These are phyloP conservation scores for Kodamaea fungicola DNA, from an alignment of 1,139 yeast genomes.

Conservation along the genomic window DNA sequence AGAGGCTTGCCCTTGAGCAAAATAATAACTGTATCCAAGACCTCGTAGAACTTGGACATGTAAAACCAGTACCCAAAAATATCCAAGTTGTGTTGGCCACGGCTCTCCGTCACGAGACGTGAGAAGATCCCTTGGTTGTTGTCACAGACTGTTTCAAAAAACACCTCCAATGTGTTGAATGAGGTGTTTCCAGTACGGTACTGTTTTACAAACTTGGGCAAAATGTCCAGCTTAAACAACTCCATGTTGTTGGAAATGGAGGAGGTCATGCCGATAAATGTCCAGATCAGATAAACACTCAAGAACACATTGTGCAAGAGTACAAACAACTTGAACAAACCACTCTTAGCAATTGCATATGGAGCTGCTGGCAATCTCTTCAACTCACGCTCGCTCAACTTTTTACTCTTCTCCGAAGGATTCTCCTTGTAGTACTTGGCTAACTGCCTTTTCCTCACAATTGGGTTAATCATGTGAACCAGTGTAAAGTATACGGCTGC, in stretches of 20 bases:
- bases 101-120: slow-evolving; percentile 16
- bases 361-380: slow-evolving; percentile 57
- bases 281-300: slow-evolving; percentile 69
- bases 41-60: slow-evolving; percentile 70
- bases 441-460: slow-evolving; percentile 35
- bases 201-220: slow-evolving; percentile 16
- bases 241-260: slow-evolving; percentile 43
- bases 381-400: slow-evolving; percentile 14
- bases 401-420: slow-evolving; percentile 15
- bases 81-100: slow-evolving; percentile 42
- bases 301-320: slow-evolving; percentile 60
- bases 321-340: slow-evolving; percentile 52
- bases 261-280: slow-evolving; percentile 62
- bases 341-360: slow-evolving; percentile 42
- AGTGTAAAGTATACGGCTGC: slow-evolving; percentile 58
- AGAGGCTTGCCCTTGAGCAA: slow-evolving; percentile 69
- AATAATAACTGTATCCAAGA: slow-evolving; percentile 65
- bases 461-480: slow-evolving; percentile 55
- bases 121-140: slow-evolving; percentile 57
- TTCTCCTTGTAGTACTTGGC: slow-evolving; percentile 21
- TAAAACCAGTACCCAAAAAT: slow-evolving; percentile 68
- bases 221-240: slow-evolving; percentile 21
- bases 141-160: slow-evolving; percentile 66
- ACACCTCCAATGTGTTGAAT: slow-evolving; percentile 19
- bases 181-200: slow-evolving; percentile 11